Conservation (phyloP, 2,329 filamentous ascomycete species). For the Nothopassalora personata region DNA sequence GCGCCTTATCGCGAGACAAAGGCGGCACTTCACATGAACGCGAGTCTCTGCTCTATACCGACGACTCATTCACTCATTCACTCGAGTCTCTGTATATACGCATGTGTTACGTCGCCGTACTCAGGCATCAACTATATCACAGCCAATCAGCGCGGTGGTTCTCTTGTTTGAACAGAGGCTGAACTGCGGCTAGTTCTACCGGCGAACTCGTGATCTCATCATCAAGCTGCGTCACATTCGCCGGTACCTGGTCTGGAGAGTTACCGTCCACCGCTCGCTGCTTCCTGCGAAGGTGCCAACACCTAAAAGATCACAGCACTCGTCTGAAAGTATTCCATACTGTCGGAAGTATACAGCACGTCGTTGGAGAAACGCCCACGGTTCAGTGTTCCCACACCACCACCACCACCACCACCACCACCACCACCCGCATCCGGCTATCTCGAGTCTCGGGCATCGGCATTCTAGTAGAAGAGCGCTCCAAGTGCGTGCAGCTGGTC, state of each 20-base stretch:
- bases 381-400: not conserved
- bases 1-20: not conserved
- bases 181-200: not conserved
- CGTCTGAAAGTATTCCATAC: not conserved
- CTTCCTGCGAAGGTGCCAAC: not conserved
- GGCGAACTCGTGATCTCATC: not conserved
- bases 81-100: not conserved
- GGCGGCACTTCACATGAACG: not conserved
- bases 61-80: not conserved
- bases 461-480: not conserved
- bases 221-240: not conserved
- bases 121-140: not conserved
- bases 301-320: not conserved
- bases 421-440: not conserved
- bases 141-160: not conserved
- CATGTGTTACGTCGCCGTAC: not conserved
- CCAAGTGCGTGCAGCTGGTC: not conserved
- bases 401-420: not conserved
- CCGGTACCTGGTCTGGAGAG: not conserved
- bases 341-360: not conserved
- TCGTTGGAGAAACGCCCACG: not conserved
- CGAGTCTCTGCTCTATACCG: not conserved
- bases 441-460: not conserved
- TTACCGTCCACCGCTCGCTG: not conserved
- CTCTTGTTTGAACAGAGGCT: not conserved